Percentiles rank a stretch among this genome's conserved stretches.
Evolutionary conservation across 2,329 filamentous ascomycete genomes (phyloP).

Genomic region (Dactylellina haptotyla): DNA sequence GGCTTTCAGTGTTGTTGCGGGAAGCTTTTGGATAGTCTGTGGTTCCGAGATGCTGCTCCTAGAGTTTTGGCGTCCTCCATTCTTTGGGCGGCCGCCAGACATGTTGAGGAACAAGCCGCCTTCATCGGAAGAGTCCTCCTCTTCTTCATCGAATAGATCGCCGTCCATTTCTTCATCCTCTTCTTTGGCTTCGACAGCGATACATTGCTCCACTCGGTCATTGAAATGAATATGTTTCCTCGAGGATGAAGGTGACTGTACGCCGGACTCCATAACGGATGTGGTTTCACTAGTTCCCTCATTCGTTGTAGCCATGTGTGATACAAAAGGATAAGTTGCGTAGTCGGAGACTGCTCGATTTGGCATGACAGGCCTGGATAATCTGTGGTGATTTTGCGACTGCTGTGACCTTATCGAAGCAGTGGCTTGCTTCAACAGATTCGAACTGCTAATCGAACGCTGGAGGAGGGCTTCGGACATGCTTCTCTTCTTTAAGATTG

Average conservation of each 20-base stretch:
- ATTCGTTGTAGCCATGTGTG: constrained; percentile 68
- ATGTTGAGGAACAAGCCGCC: constrained; percentile 82
- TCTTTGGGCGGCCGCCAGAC: constrained; percentile 66
- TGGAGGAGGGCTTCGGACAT: constrained; percentile 97
- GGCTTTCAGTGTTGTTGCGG: constrained; percentile 87
- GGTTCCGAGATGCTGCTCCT: constrained; percentile 70
- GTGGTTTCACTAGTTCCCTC: constrained; percentile 73
- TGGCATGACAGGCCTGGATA: constrained; percentile 68
- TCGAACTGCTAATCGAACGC: constrained; percentile 85
- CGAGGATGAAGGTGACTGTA: constrained; percentile 69
- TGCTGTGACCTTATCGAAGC: constrained; percentile 86
- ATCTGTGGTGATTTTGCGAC: constrained; percentile 66
- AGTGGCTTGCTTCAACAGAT: constrained; percentile 86
- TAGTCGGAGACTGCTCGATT: constrained; percentile 76
- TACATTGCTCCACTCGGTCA: constrained; percentile 93
- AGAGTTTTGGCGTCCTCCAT: constrained; percentile 68
- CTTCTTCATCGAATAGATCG: constrained; percentile 65
- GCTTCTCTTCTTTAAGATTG: constrained; percentile 94
- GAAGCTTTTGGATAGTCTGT: constrained; percentile 87
- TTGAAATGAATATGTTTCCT: constrained; percentile 95
- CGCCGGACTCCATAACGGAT: constrained; percentile 76
- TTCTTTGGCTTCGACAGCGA: constrained; percentile 87
- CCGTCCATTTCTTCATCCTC: constrained; percentile 74
- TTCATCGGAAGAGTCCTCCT: constrained; percentile 69
- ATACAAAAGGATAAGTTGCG: constrained; percentile 72